Evolutionary conservation across 2,329 filamentous ascomycete species (phyloP), one percentile per base, ranked within the genome.

Genomic region (Hypomyces perniciosus): DNA sequence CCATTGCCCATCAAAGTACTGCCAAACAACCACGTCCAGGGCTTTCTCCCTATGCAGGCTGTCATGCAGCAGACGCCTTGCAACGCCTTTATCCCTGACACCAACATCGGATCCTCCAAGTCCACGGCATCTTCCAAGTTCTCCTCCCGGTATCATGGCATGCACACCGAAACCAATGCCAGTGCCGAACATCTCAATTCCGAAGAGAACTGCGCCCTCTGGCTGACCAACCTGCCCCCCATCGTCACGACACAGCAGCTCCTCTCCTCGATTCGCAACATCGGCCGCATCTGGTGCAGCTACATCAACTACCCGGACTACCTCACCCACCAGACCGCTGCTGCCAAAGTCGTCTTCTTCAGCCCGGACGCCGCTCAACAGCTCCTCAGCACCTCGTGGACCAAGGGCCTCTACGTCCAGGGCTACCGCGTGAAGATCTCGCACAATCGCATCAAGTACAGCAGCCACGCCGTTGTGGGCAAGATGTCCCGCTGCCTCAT

Each of bases 341-440:
- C 75, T 0, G 73, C 74, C 13, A 78, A 78, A 59, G 55, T 79
- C 9, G 70, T 77, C 30, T 79, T 79, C 57, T 78, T 77, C 56
- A 66, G 66, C 7, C 65, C 72, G 2, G 33, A 37, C 0, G 65
- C 69, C 0, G 75, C 75, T 0, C 67, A 70, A 47, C 49, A 46
- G 4, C 59, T 69, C 1, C 57, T 68, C 1, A 47, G 54, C 10
- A 44, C 53, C 27, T 58, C 62, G 0, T 54, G 56, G 46, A 57
- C 54, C 3, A 47, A 54, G 12, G 68, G 70, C 2, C 65, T 76
- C 26, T 48, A 55, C 5, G 63, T 79, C 10, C 59, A 66, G 1
- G 64, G 65, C 4, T 65, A 66, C 44, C 52, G 59, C 4, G 68
- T 72, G 4, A 64, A 62, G 2, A 70, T 78, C 1, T 60, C 66